A percentile compares a stretch with the other conserved stretches of the same genome.
Evolutionary conservation across 805 yeast genomes (phyloP).

Genomic region (Candida krabiensis): DNA sequence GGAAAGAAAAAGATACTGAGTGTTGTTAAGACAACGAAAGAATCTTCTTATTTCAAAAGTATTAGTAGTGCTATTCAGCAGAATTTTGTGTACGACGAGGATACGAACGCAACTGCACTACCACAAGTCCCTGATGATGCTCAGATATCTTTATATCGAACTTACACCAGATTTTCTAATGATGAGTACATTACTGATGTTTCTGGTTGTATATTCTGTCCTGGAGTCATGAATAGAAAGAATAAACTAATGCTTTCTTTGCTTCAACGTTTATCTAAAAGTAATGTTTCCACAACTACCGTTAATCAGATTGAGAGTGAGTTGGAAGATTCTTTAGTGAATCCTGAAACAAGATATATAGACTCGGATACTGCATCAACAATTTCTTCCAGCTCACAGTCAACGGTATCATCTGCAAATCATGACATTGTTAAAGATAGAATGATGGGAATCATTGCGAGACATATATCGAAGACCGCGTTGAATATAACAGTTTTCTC

Average conservation of each 20-base stretch:
- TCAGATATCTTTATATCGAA: constrained; percentile 57
- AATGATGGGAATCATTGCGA: constrained; percentile 67
- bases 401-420: constrained; percentile 10
- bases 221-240: constrained; percentile 70
- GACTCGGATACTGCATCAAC: constrained; percentile 25
- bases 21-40: constrained; percentile 50
- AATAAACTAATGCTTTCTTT: constrained; percentile 67
- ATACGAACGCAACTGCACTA: constrained; percentile 1
- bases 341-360: constrained; percentile 24
- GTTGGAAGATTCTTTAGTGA: constrained; percentile 32
- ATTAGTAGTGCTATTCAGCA: constrained; percentile 41
- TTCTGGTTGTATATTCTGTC: constrained; percentile 69
- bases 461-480: constrained; percentile 59
- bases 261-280: constrained; percentile 63
- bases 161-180: constrained; percentile 44
- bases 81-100: constrained; percentile 19
- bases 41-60: constrained; percentile 47
- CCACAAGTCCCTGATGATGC: constrained; percentile 53
- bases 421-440: constrained; percentile 54
- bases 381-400: constrained; percentile 13
- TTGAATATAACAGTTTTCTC: constrained; percentile 58
- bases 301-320: constrained; percentile 39
- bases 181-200: constrained; percentile 55
- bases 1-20: constrained; percentile 44
- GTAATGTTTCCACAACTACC: constrained; percentile 27